Base-by-base conservation (phyloP, 306 rosid species). In the Neltuma alba region DNA sequence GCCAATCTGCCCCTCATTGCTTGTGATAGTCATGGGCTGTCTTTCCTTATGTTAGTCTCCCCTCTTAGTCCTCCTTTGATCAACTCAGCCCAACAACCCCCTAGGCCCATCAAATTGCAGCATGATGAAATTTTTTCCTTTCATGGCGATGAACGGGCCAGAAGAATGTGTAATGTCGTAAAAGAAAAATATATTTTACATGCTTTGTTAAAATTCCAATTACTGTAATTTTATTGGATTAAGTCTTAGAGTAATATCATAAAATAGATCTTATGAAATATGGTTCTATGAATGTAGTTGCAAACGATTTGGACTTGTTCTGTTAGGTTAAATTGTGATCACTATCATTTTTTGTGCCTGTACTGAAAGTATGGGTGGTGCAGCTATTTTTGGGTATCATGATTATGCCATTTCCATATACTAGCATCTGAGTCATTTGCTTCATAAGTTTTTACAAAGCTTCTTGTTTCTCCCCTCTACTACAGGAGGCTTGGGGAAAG, bases 401-500 rank as follows among this genome's bases (percentile, higher is more conserved):
- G 13, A 64, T 18, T 18, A 28, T 21, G 23, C 48, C 15, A 52
- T 44, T 73, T 34, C 36, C 6, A 52, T 52, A 52, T 52, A 20
- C 12, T 52, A 20, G 31, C 11, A 9, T 18, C 55, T 6, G 0
- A 11, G 21, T 34, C n/a, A 21, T 47, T n/a, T 31, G 44, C 16
- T 54, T 11, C 20, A 31, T 73, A 40, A 44, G 33, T n/a, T 5
- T 4, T 67, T 7, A 31, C 14, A 18, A 41, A 30, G 14, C 5
- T 42, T 76, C 7, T 28, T 15, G 31, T 42, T 14, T 42, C 57
- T 23, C 25, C 23, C 54, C n/a, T 15, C 23, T 0, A 21, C 21
- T 42, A 33, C 65, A 85, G 89, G 82, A 58, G 54, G 73, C 72
- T 67, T 37, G 73, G 82, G 25, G 84, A 73, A 25, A 83, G 77